Conservation (phyloP, 495 filamentous ascomycete genomes). For the Thozetella sp. region DNA sequence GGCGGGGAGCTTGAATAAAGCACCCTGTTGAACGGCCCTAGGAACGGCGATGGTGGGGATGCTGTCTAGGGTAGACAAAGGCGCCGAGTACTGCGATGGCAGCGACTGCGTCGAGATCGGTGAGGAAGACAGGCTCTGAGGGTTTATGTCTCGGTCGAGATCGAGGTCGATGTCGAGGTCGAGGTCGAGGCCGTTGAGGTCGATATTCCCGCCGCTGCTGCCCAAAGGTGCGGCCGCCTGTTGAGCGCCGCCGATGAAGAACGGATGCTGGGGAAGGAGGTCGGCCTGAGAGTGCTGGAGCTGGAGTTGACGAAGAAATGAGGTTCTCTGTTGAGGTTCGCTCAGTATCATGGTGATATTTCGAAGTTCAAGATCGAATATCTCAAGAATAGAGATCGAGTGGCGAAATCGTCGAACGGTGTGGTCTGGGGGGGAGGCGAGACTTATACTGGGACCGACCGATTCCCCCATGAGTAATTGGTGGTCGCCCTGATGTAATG, state of each 20-base stretch:
- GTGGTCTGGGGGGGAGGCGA: background rate
- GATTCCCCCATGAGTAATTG: background rate
- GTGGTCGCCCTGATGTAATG: conserved; percentile 1
- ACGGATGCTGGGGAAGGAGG: conserved; percentile 1
- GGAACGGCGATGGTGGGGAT: conserved; percentile 28
- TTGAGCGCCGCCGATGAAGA: conserved; percentile 2
- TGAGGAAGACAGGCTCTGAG: conserved; percentile 24
- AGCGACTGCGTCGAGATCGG: conserved; percentile 31
- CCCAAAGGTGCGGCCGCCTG: background rate
- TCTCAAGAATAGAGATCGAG: background rate
- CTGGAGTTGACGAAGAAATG: conserved; percentile 11
- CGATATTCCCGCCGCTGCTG: conserved; percentile 1
- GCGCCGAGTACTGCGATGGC: conserved; percentile 26
- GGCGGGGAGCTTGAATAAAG: conserved; percentile 27
- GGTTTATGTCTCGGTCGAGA: conserved; percentile 13
- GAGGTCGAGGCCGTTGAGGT: conserved; percentile 11
- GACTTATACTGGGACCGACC: background rate
- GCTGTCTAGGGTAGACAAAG: conserved; percentile 43
- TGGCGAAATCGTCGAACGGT: background rate
- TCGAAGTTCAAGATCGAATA: background rate
- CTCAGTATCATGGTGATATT: conserved; percentile 13
- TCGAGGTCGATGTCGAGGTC: conserved; percentile 20
- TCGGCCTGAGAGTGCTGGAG: conserved; percentile 6
- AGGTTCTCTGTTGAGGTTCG: conserved; percentile 7
- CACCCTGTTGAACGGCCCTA: conserved; percentile 21